phyloP scores from a whole-genome alignment of 805 yeast genomes.

The Sugiyamaella americana region DNA sequence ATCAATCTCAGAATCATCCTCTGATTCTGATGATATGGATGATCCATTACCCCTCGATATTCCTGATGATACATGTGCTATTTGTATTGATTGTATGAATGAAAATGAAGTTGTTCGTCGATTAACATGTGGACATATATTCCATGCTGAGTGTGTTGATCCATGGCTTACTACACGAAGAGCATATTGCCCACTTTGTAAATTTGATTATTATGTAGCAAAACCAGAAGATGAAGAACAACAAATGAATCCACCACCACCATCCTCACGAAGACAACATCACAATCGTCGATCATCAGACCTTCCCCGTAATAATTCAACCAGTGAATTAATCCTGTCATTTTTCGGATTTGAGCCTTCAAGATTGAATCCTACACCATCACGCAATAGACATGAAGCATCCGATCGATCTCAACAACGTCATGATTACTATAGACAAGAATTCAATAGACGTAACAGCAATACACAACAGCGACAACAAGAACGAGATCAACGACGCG shows the following conservation, averaged over 20 bases:
- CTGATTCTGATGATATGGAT: neutral
- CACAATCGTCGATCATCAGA: neutral
- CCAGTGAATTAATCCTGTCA: neutral
- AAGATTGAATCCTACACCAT: neutral
- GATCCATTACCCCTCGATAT: neutral
- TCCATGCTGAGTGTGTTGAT: slow-evolving; percentile 71
- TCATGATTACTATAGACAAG: neutral
- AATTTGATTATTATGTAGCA: slow-evolving; percentile 50
- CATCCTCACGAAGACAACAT: neutral
- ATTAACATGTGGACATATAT: slow-evolving; percentile 75
- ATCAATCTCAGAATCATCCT: neutral
- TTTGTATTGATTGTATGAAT: slow-evolving; percentile 64
- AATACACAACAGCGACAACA: neutral
- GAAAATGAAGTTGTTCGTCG: slow-evolving; percentile 63
- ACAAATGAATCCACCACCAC: neutral
- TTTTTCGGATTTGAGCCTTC: neutral
- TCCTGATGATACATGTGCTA: slow-evolving; percentile 58
- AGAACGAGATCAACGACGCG: neutral
- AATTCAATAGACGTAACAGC: neutral
- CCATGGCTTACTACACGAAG: slow-evolving; percentile 74
- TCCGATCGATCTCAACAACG: neutral
- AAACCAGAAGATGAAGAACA: slow-evolving; percentile 8
- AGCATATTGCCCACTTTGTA: slow-evolving; percentile 82
- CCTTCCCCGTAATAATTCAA: neutral
- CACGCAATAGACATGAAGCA: neutral